A percentile compares a stretch with the other conserved stretches of the same genome.
Evolutionary conservation across 305 asterid species (phyloP).

Genomic region (Fraxinus platypoda): DNA sequence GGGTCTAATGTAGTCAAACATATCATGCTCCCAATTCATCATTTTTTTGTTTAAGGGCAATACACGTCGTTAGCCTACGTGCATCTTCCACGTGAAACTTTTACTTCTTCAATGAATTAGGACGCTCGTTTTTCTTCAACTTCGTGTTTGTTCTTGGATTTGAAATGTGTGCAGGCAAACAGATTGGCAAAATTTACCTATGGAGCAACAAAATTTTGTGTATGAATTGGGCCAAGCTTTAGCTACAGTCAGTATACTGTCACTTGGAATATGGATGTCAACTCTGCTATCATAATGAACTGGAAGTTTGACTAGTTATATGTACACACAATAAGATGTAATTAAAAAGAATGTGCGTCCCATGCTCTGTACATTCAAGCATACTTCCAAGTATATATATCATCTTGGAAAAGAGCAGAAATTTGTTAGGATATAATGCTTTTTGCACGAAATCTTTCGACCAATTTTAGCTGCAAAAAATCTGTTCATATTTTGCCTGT

Average conservation of each 20-base stretch:
- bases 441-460: not conserved
- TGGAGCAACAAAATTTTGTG: conserved; percentile 35
- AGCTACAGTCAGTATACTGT: conserved; percentile 41
- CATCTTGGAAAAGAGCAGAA: not conserved
- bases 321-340: not conserved
- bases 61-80: not conserved
- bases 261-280: conserved; percentile 49
- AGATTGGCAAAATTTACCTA: conserved; percentile 42
- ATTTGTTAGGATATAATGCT: not conserved
- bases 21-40: not conserved
- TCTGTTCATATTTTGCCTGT: not conserved
- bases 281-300: conserved; percentile 27
- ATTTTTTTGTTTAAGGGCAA: not conserved
- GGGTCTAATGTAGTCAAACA: not conserved
- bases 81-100: conserved; percentile 4
- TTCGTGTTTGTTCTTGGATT: not conserved
- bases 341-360: not conserved
- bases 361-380: not conserved
- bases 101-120: not conserved
- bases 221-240: conserved; percentile 51
- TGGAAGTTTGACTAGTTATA: not conserved
- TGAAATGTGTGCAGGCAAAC: conserved; percentile 33
- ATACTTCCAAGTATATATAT: not conserved
- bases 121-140: not conserved
- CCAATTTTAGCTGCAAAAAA: not conserved